These are phyloP conservation scores for Rosa multiflora DNA, from an alignment of 306 rosid species.

Conservation along the genomic window DNA sequence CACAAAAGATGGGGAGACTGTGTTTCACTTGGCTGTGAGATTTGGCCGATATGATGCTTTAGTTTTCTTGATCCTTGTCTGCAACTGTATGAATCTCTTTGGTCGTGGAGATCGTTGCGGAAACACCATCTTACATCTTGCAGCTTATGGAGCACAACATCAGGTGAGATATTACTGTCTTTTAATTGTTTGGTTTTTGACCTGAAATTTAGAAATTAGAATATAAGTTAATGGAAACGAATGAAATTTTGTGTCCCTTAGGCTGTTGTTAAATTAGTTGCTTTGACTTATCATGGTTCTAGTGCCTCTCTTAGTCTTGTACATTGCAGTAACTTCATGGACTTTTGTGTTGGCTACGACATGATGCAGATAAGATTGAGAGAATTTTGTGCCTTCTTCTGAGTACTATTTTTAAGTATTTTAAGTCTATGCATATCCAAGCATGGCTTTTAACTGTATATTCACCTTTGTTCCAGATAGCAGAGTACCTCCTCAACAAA, in stretches of 20 bases:
- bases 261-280: not conserved
- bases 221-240: not conserved
- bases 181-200: not conserved
- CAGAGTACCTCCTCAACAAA: constrained; percentile 55
- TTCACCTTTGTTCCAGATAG: constrained; percentile 42
- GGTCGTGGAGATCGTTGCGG: constrained; percentile 46
- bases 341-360: not conserved
- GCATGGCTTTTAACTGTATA: not conserved
- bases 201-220: not conserved
- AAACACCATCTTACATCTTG: constrained; percentile 60
- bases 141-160: constrained; percentile 46
- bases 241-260: not conserved
- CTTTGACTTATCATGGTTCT: not conserved
- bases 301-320: not conserved
- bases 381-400: not conserved
- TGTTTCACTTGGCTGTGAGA: constrained; percentile 66
- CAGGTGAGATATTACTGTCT: constrained; percentile 36
- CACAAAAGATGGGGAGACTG: constrained; percentile 64
- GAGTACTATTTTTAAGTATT: not conserved
- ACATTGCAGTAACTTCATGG: not conserved
- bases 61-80: constrained; percentile 37
- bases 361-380: not conserved
- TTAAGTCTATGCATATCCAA: not conserved
- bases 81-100: constrained; percentile 46
- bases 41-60: constrained; percentile 52